A percentile compares a stretch with the other conserved stretches of the same genome.
phyloP scores from a whole-genome alignment of 257 asterid genomes.

The Cinchona pubescens region DNA sequence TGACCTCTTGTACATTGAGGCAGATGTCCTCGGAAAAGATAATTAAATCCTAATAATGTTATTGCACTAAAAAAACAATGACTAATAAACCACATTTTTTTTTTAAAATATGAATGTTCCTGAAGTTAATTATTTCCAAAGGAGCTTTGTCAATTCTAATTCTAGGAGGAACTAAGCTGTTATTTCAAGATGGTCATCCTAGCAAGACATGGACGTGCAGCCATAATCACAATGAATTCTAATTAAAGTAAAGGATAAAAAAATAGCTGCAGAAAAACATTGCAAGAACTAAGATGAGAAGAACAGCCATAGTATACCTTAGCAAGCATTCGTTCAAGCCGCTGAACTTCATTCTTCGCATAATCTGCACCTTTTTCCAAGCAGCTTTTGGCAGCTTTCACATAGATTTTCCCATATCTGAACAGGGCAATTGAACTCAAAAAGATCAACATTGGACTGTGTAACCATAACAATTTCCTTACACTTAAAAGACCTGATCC shows the following conservation, averaged over 20 bases:
- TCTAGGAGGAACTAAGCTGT: background rate
- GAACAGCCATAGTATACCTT: constrained; percentile 45
- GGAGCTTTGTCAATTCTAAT: background rate
- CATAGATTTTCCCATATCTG: constrained; percentile 78
- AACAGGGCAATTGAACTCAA: constrained; percentile 15
- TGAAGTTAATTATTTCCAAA: background rate
- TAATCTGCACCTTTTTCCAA: constrained; percentile 81
- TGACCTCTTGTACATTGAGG: too few relatives aligned
- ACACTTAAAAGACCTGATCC: background rate
- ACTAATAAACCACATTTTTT: background rate
- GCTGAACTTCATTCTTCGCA: constrained; percentile 68
- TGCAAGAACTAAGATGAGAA: background rate
- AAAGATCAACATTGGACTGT: background rate
- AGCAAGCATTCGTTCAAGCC: constrained; percentile 81
- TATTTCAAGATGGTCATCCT: background rate
- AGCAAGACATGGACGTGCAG: background rate
- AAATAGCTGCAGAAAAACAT: background rate
- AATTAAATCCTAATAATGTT: background rate
- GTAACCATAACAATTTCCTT: background rate
- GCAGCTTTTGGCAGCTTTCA: constrained; percentile 81
- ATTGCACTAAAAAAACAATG: too few relatives aligned
- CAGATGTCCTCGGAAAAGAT: background rate
- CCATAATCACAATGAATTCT: background rate
- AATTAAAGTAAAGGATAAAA: background rate
- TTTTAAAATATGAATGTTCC: too few relatives aligned